Conservation (phyloP, 1,284 basidiomycete genomes). For the Cystobasidium sp. region DNA sequence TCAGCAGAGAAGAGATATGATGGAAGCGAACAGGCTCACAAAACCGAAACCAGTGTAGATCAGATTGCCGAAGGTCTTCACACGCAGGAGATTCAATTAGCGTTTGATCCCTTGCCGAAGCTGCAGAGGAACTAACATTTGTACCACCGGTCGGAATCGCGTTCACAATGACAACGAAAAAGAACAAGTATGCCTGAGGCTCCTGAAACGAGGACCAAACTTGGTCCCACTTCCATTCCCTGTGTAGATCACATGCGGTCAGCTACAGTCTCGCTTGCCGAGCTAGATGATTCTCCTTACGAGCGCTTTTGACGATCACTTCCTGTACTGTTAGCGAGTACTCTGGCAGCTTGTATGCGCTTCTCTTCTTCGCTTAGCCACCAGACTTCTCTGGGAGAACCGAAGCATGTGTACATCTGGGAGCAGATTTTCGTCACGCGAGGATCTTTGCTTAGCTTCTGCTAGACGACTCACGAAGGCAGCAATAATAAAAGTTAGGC, state of each 20-base stretch:
- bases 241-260: background rate
- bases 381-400: constrained; percentile 53
- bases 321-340: constrained; percentile 52
- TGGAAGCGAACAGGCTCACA: constrained; percentile 28
- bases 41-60: constrained; percentile 51
- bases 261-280: constrained; percentile 48
- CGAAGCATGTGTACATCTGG: constrained; percentile 51
- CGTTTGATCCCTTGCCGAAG: constrained; percentile 49
- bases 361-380: constrained; percentile 53
- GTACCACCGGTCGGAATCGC: constrained; percentile 39
- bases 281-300: constrained; percentile 52
- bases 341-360: constrained; percentile 30
- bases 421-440: background rate
- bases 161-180: constrained; percentile 52
- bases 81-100: constrained; percentile 51
- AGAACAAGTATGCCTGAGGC: constrained; percentile 53
- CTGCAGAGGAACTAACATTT: constrained; percentile 49
- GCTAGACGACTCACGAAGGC: constrained; percentile 29
- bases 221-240: constrained; percentile 54
- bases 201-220: constrained; percentile 51
- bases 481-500: constrained; percentile 51
- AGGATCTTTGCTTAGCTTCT: background rate
- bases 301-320: constrained; percentile 52
- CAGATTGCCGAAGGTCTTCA: constrained; percentile 53
- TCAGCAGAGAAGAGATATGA: background rate